These are phyloP conservation scores for Aspergillus cavernicola DNA, from an alignment of 495 filamentous ascomycete genomes.

Conservation along the genomic window DNA sequence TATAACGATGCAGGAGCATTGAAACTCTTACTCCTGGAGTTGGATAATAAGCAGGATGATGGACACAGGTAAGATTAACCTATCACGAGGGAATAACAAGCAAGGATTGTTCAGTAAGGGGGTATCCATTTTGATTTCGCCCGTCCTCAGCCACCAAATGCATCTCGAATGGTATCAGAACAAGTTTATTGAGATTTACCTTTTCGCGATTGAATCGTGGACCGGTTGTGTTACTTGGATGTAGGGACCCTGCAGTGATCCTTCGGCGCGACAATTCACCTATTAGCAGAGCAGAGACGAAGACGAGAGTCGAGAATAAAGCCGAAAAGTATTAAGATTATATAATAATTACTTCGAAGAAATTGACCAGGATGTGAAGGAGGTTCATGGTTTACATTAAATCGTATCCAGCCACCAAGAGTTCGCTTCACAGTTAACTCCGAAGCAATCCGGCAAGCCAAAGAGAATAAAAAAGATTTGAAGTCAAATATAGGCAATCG, in stretches of 20 bases:
- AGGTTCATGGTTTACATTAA: conserved; percentile 48
- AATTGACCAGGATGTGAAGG: conserved; percentile 22
- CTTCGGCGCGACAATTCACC: too few species aligned
- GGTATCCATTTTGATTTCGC: not conserved
- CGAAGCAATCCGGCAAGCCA: conserved; percentile 41
- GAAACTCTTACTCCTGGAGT: too few species aligned
- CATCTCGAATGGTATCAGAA: too few species aligned
- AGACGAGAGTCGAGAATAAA: too few species aligned
- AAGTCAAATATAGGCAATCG: conserved; percentile 30
- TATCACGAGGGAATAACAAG: not conserved
- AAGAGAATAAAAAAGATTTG: conserved; percentile 26
- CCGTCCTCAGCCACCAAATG: not conserved
- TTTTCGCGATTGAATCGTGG: too few species aligned
- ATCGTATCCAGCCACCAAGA: conserved; percentile 44
- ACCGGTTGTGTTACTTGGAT: too few species aligned
- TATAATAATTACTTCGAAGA: conserved; percentile 27
- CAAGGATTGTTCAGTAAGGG: too few species aligned
- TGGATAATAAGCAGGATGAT: not conserved
- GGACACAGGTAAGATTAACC: too few species aligned
- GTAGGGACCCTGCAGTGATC: too few species aligned
- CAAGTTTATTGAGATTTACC: too few species aligned
- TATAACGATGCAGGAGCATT: too few species aligned
- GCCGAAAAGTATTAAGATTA: conserved; percentile 19
- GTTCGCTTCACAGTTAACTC: conserved; percentile 35
- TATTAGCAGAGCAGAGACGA: too few species aligned